Evolutionary conservation across 768 basidiomycete genomes (phyloP), one percentile per base, ranked within the genome.

Genomic region (Artomyces pyxidatus): DNA sequence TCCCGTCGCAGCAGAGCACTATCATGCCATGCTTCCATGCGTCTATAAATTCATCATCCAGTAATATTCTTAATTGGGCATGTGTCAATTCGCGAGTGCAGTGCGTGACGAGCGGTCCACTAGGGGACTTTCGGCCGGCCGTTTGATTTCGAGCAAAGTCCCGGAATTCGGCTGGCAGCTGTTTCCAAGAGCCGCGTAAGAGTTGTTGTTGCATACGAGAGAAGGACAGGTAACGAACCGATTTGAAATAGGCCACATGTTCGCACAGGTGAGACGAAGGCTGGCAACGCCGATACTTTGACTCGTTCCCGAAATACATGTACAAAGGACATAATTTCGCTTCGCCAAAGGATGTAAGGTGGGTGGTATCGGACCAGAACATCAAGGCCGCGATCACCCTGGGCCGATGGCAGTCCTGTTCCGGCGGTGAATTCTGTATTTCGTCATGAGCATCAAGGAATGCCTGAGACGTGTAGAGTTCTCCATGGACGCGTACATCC

Each of bases 21-120:
- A 63, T 58, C 1, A 63, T 57, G 0, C 64, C 62, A 44, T 62
- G 35, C 22, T 7, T 5, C 21, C 63, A 65, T 1, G 58, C 58
- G 8, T 59, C 19, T 1, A 61, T 1, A 26, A 65, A 65, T 0
- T 66, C 55, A 0, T 54, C 8, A 5, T 66, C 53, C 0, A 67
- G 42, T 0, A 66, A 14, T 14, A 61, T 30, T 0, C n/a, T n/a
- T 57, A 61, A 61, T 0, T 58, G 45, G 0, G 42, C 61, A 17
- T 66, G 65, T 55, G 65, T 58, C 0, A 63, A 14, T 30, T 66
- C 58, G 2, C 41, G 45, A 2, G 38, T 48, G 19, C 49, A 54
- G 29, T 61, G 56, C 0, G 53, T 62, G 16, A 21, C 14, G 11
- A 43, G 9, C 21, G 12, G 8, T 11, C 22, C 4, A 2, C 10